phyloP scores from a whole-genome alignment of 306 rosid genomes.

The Vigna trinervia region DNA sequence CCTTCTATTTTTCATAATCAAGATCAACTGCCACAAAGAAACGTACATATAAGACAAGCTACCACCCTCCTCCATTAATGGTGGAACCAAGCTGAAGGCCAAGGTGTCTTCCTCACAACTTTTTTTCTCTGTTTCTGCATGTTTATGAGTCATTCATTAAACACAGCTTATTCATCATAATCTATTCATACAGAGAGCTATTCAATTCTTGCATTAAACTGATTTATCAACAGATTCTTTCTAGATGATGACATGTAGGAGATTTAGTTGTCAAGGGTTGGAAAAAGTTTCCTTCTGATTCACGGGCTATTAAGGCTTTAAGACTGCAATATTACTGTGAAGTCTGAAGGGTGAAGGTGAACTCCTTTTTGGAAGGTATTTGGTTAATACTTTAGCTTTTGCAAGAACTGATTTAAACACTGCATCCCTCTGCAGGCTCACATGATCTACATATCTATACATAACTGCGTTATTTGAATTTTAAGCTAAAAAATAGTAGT shows the following conservation, averaged over 20 bases:
- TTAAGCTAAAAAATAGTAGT: background rate
- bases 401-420: constrained; percentile 6
- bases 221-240: constrained; percentile 9
- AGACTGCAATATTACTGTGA: constrained; percentile 34
- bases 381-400: constrained; percentile 18
- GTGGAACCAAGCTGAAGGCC: constrained; percentile 28
- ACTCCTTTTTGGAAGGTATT: constrained; percentile 44
- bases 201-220: constrained; percentile 3
- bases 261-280: constrained; percentile 20
- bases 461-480: background rate
- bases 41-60: constrained; percentile 34
- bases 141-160: constrained; percentile 9
- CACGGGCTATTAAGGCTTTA: constrained; percentile 23
- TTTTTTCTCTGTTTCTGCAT: constrained; percentile 31
- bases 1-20: constrained; percentile 29
- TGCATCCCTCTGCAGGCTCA: constrained; percentile 23
- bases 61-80: constrained; percentile 1
- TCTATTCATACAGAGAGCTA: background rate
- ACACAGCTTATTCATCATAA: no score
- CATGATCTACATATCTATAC: background rate
- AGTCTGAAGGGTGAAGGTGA: background rate
- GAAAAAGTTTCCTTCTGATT: background rate
- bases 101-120: constrained; percentile 33
- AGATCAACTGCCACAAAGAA: constrained; percentile 39
- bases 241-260: constrained; percentile 43